Conservation (phyloP, 345 rosid genomes). For the Geranium brycei region DNA sequence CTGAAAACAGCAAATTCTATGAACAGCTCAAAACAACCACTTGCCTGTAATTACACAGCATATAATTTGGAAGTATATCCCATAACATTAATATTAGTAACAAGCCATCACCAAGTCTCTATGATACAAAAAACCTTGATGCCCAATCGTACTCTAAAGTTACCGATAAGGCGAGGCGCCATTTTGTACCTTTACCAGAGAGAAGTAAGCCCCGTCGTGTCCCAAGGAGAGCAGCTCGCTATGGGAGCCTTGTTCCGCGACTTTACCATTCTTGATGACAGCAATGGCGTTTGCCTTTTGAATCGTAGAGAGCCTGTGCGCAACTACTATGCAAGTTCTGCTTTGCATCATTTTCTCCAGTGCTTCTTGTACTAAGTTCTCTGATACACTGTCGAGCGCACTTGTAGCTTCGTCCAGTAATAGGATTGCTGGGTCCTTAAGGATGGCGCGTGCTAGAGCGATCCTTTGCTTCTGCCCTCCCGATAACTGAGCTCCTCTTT, state of each 20-base stretch:
- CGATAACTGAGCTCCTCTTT: conserved; percentile 51
- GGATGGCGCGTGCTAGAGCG: conserved; percentile 59
- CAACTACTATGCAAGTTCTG: conserved; percentile 41
- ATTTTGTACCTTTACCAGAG: conserved; percentile 27
- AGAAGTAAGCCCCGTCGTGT: conserved; percentile 27
- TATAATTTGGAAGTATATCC: background rate
- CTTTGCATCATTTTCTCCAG: conserved; percentile 56
- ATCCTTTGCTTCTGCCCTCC: conserved; percentile 75
- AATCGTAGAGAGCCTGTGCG: conserved; percentile 47
- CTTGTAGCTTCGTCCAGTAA: conserved; percentile 70
- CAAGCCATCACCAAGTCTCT: background rate
- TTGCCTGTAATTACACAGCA: background rate
- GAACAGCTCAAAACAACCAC: background rate
- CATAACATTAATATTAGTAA: background rate
- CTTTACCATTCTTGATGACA: conserved; percentile 39
- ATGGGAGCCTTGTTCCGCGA: conserved; percentile 46
- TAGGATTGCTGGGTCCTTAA: conserved; percentile 52
- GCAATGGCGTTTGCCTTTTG: conserved; percentile 44
- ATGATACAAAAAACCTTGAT: background rate
- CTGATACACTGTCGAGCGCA: conserved; percentile 53
- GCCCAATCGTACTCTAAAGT: background rate
- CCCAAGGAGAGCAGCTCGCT: conserved; percentile 35
- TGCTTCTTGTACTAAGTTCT: conserved; percentile 44
- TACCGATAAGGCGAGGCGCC: conserved; percentile 18
- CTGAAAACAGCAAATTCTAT: background rate